Evolutionary conservation across 2,329 filamentous ascomycete genomes (phyloP).

Genomic region (Aspergillus novofumigatus): DNA sequence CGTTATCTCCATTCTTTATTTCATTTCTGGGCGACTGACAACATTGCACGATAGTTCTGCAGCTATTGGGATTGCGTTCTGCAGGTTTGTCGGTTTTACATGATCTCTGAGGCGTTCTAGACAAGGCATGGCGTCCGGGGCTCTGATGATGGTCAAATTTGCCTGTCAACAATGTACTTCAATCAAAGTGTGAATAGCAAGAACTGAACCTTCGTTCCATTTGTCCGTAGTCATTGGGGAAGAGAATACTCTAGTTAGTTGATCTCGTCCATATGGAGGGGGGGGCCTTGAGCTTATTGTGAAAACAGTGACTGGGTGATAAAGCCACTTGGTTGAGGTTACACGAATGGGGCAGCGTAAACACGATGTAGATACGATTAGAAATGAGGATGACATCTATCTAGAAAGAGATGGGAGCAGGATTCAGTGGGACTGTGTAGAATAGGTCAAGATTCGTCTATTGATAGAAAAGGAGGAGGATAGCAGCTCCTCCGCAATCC

Average conservation of each 20-base stretch:
- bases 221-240: neutral
- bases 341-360: neutral
- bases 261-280: neutral
- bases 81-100: constrained; percentile 2
- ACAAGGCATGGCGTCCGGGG: constrained; percentile 13
- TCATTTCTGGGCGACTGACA: neutral
- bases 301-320: neutral
- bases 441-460: too few relatives aligned
- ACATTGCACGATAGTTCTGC: neutral
- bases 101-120: constrained; percentile 8
- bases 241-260: neutral
- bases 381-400: neutral
- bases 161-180: neutral
- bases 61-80: constrained; percentile 1
- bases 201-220: neutral
- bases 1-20: neutral
- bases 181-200: neutral
- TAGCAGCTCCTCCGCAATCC: too few relatives aligned
- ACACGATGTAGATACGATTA: neutral
- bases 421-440: neutral
- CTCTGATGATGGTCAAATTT: neutral
- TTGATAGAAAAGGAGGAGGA: too few relatives aligned
- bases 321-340: neutral
- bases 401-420: neutral
- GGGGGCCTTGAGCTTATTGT: neutral